Base-by-base conservation (phyloP, 83 land plant genomes). In the Thuja plicata region DNA sequence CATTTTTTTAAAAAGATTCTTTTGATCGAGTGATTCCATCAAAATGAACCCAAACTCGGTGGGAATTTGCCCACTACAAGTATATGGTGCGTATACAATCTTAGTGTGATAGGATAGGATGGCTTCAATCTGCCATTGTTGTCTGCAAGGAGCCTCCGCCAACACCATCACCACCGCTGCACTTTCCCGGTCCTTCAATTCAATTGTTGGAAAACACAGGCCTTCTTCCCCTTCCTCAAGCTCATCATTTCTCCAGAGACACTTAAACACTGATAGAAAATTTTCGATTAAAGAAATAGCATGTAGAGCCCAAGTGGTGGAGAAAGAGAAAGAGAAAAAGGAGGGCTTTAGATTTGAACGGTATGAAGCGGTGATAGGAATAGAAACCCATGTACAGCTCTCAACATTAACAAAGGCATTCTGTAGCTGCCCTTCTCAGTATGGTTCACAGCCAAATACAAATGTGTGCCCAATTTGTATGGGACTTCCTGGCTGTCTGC, bases 331-430 rank as follows among this genome's bases (percentile, higher is more conserved):
- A 76, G 79, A 34, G 38, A 76, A 76, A 76, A 6, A 76, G 79
- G 79, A 76, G 35, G 79, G 79, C 38, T 32, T 76, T 0, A 15
- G 17, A 76, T 27, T 66, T 8, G 54, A 89, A 55, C 94, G 92
- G 30, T 97, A 92, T 87, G 99, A 97, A 84, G 96, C 98, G 9
- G 90, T 97, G 35, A 97, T 97, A 77, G 99, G 99, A 16, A 95
- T 97, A 40, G 99, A 97, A 85, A 97, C 99, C 30, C 99, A 97
- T 91, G 98, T 97, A 41, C 99, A 97, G 89, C 95, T 97, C 57
- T 90, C 93, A 27, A 97, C 99, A 0, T 91, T 89, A 41, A 97
- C 98, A 27, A 97, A 97, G 89, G 99, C 99, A 38, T 97, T 97
- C 85, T 97, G 99, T 87, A 80, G 93, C 88, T 97, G 99, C 91